phyloP scores from a whole-genome alignment of 108 stramenopile genomes.

The Tribonema minus region DNA sequence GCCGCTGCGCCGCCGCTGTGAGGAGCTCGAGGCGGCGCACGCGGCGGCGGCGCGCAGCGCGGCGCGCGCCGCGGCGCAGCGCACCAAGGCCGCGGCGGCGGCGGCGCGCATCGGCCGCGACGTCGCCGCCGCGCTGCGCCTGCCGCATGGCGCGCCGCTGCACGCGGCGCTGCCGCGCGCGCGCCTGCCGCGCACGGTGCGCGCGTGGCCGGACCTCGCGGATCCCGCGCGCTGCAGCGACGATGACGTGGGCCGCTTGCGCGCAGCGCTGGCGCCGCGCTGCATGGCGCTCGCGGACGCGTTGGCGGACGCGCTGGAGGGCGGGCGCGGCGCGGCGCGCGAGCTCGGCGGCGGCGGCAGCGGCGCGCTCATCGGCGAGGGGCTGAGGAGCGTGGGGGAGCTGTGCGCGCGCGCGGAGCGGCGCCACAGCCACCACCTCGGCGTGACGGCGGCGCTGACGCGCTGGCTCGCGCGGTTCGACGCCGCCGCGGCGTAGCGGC shows the following conservation, averaged over 20 bases:
- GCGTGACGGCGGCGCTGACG: background rate
- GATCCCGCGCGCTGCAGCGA: background rate
- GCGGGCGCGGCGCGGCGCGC: too few relatives aligned
- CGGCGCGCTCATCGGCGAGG: too few relatives aligned
- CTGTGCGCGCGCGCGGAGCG: too few relatives aligned
- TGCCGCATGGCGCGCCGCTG: too few relatives aligned
- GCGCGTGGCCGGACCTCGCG: background rate
- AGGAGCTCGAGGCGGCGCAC: background rate
- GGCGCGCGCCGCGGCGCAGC: background rate
- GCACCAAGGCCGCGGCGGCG: background rate
- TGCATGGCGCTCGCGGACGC: too few relatives aligned
- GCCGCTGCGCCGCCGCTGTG: background rate
- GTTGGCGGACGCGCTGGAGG: too few relatives aligned
- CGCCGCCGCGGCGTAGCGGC: too few relatives aligned
- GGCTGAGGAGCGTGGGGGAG: too few relatives aligned
- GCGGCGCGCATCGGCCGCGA: too few relatives aligned
- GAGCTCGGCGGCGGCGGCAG: too few relatives aligned
- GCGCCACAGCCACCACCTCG: background rate
- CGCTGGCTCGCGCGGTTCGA: background rate
- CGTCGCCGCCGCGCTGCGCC: too few relatives aligned
- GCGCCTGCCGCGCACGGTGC: background rate
- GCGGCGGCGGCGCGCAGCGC: background rate
- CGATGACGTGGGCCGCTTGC: background rate
- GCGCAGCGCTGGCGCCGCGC: too few relatives aligned
- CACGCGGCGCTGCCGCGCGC: background rate